Evolutionary conservation across 2,329 filamentous ascomycete genomes (phyloP).

Genomic region (Myriangium duriaei): DNA sequence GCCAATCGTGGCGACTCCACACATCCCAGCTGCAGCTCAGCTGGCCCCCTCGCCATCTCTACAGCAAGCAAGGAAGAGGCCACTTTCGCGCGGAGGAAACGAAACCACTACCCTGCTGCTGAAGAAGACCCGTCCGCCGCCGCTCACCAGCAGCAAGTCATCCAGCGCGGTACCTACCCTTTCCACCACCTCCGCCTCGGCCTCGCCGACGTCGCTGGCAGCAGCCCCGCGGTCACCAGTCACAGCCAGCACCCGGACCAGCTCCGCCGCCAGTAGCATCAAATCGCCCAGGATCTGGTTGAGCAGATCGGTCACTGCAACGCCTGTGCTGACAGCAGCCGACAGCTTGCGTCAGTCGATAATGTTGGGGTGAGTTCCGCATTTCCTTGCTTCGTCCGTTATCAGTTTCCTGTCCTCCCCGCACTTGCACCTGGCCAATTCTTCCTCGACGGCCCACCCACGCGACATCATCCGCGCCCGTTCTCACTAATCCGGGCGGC

Average conservation of each 20-base stretch:
- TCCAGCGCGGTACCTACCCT: slow-evolving; percentile 34
- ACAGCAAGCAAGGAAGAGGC: slow-evolving; percentile 6
- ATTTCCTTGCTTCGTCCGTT: not conserved
- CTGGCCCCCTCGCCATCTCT: slow-evolving; percentile 5
- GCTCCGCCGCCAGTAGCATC: slow-evolving; percentile 8
- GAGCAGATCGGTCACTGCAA: slow-evolving; percentile 16
- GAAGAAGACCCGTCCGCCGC: slow-evolving; percentile 12
- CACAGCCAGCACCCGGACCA: slow-evolving; percentile 1
- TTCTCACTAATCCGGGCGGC: slow-evolving; percentile 6
- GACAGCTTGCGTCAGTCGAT: slow-evolving; percentile 47
- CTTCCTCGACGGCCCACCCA: too few relatives aligned
- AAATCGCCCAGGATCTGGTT: slow-evolving; percentile 15
- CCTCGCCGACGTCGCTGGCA: slow-evolving; percentile 5
- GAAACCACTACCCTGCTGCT: slow-evolving; percentile 7
- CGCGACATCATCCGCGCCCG: not conserved
- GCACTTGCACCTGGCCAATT: not conserved
- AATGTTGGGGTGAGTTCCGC: slow-evolving; percentile 41
- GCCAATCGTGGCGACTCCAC: not conserved
- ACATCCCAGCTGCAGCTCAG: not conserved
- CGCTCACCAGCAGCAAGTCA: slow-evolving; percentile 25
- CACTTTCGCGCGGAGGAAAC: slow-evolving; percentile 7
- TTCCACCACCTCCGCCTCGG: slow-evolving; percentile 18
- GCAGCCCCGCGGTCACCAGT: slow-evolving; percentile 6
- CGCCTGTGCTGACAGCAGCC: slow-evolving; percentile 38
- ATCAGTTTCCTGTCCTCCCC: not conserved